These are phyloP conservation scores for Alnus rubra DNA, from an alignment of 306 rosid species.

Conservation along the genomic window DNA sequence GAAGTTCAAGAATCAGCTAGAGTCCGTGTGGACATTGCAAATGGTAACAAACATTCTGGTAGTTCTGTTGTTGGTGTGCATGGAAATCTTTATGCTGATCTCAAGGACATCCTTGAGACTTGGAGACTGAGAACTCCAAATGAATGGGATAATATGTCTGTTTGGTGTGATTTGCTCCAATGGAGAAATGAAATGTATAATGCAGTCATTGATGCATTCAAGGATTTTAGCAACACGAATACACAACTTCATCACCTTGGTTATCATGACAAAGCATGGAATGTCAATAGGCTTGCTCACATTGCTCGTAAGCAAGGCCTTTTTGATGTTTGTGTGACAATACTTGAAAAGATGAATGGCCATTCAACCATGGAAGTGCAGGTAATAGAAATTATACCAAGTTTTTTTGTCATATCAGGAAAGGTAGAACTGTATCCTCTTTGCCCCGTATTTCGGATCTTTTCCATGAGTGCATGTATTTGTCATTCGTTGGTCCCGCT, in stretches of 20 bases:
- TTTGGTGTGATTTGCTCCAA: conserved; percentile 96
- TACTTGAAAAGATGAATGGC: conserved; percentile 93
- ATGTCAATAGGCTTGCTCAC: conserved; percentile 94
- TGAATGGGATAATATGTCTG: conserved; percentile 98
- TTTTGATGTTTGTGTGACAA: conserved; percentile 83
- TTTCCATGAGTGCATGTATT: background rate
- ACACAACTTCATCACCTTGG: conserved; percentile 97
- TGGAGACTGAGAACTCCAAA: conserved; percentile 99
- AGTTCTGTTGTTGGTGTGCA: conserved; percentile 78
- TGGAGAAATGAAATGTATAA: conserved; percentile 99
- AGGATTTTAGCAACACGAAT: conserved; percentile 76
- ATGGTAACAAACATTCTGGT: conserved; percentile 75
- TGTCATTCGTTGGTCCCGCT: background rate
- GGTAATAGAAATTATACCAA: conserved; percentile 43
- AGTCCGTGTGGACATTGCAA: conserved; percentile 82
- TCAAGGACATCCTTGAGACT: conserved; percentile 98
- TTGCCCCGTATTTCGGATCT: conserved; percentile 6
- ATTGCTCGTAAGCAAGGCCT: conserved; percentile 96
- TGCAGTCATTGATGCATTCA: conserved; percentile 93
- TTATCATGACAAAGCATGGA: conserved; percentile 99
- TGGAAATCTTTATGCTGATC: conserved; percentile 93
- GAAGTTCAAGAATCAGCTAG: conserved; percentile 95
- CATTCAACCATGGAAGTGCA: conserved; percentile 99
- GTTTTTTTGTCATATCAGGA: background rate
- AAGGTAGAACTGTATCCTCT: conserved; percentile 12